Evolutionary conservation across 1,284 basidiomycete species (phyloP), one percentile per base, ranked within the genome.

Genomic region (Apiotrichum domesticum): DNA sequence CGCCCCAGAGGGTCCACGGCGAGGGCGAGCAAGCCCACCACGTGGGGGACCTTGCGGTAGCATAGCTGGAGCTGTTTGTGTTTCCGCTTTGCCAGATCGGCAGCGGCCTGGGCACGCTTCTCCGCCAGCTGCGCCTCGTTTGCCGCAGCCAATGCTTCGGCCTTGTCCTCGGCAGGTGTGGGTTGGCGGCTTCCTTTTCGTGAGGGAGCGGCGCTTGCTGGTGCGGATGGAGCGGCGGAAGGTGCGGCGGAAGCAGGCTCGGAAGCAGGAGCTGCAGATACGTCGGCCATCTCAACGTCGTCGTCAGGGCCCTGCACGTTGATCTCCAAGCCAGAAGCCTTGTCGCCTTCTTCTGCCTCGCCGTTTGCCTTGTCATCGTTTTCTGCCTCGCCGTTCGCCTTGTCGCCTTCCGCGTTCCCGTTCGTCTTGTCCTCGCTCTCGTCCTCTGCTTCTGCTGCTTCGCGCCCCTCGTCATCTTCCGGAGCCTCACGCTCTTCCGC

Each of bases 381-480:
- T 6, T 46, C 48, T 5, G 49, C 35, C 43, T 42, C 42, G 11
- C 5, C 21, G 8, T 7, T 15, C 21, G 21, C 21, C 21, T 46
- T 32, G n/a, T 44, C 49, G 6, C 10, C 42, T 3, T 33, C 44
- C 13, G 15, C 49, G 35, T 58, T 32, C 29, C 15, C 49, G 4
- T 40, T 47, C 2, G 47, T 10, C 15, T 9, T 40, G 8, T 32
- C 29, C 32, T 46, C 51, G 4, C 32, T 51, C 9, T 46, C 48
- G 9, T 52, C 35, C 43, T 42, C 42, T 41, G 41, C 52, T 14
- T 14, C 45, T 33, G 34, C 34, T 9, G 41, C 14, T 6, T 11
- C 43, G 35, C 43, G 51, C 5, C 51, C 54, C 10, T 47, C 49
- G 9, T 83, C 85, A 9, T 45, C 58, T 10, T 54, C 57, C 5